phyloP scores from a whole-genome alignment of 225 moss, liverwort and hornwort species.

The Straminergon stramineum region DNA sequence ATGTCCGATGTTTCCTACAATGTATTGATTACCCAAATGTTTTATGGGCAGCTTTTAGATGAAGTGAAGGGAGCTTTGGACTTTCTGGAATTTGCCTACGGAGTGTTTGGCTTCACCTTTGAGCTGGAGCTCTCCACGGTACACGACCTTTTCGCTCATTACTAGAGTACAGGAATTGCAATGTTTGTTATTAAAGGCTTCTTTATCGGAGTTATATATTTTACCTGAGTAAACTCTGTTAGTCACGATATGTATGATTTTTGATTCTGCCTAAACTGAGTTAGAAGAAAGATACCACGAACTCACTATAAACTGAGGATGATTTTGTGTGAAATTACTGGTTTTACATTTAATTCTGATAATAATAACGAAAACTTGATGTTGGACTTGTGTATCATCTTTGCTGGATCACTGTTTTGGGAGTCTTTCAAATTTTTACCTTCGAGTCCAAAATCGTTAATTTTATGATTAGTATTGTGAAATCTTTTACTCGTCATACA shows the following conservation, averaged over 20 bases:
- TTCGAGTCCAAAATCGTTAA: neutral
- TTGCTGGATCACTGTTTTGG: neutral
- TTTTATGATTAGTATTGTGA: neutral
- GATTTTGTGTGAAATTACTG: neutral
- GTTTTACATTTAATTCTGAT: neutral
- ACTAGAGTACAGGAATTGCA: neutral
- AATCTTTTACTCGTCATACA: neutral
- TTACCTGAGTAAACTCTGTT: neutral
- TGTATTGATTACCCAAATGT: neutral
- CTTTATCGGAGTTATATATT: neutral
- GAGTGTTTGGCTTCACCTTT: slow-evolving; percentile 74
- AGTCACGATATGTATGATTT: neutral
- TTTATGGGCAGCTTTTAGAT: slow-evolving; percentile 39
- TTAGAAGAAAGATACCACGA: neutral
- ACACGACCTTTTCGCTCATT: neutral
- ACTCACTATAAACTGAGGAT: neutral
- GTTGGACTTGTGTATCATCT: neutral
- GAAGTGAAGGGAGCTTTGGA: slow-evolving; percentile 68
- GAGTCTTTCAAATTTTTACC: neutral
- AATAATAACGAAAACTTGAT: neutral
- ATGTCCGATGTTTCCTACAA: neutral
- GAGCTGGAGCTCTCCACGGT: slow-evolving; percentile 85
- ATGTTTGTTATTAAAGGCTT: neutral
- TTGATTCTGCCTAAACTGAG: neutral
- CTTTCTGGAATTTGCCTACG: slow-evolving; percentile 62